Evolutionary conservation across 805 yeast species (phyloP).

Genomic region (Candida jianshihensis): DNA sequence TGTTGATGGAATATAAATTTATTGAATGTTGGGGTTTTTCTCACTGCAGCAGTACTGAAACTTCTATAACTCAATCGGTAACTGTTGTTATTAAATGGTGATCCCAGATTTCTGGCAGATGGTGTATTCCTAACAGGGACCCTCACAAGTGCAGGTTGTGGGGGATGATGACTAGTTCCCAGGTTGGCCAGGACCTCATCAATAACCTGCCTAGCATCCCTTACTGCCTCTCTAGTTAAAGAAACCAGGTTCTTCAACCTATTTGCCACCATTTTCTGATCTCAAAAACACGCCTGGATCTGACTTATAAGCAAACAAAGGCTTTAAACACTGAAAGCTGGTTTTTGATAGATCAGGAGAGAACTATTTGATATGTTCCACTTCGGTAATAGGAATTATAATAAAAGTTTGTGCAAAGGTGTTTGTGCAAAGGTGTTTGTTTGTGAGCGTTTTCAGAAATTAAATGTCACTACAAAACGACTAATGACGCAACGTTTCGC

Average conservation of each 20-base stretch:
- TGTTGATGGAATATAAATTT: not conserved
- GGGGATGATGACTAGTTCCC: conserved; percentile 20
- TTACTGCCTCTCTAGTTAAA: conserved; percentile 38
- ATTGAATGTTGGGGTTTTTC: conserved; percentile 6
- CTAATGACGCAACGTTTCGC: no score
- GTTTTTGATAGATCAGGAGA: no score
- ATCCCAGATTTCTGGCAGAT: conserved; percentile 9
- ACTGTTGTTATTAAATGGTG: conserved; percentile 9
- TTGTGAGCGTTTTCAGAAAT: no score
- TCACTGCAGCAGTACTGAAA: conserved; percentile 16
- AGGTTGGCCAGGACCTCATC: conserved; percentile 35
- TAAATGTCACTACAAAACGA: no score
- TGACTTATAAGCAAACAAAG: no score
- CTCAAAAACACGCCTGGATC: no score
- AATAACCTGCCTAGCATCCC: conserved; percentile 39
- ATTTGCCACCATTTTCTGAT: conserved; percentile 29
- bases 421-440: no score
- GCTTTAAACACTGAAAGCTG: no score
- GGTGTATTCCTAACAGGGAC: conserved; percentile 31
- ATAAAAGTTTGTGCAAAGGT: no score
- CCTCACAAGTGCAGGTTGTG: conserved; percentile 29
- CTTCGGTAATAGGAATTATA: no score
- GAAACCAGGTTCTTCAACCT: conserved; percentile 38
- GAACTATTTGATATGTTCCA: no score
- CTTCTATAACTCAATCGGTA: conserved; percentile 17